Conservation (phyloP, 305 asterid genomes). For the Solanum hybrid region DNA sequence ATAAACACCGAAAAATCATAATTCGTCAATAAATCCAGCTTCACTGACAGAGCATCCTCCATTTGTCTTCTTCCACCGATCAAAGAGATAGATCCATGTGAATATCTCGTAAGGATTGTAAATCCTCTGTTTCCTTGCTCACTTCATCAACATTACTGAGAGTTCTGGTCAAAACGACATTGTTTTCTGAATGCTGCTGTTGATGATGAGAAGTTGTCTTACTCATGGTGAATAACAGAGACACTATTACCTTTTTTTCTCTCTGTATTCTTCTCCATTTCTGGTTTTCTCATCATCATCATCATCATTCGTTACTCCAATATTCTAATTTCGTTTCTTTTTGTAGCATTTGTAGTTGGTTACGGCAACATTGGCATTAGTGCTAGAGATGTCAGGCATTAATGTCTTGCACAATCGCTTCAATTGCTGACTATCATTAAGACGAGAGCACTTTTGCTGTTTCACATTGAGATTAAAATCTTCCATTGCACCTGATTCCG, state of each 20-base stretch:
- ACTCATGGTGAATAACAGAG: not conserved
- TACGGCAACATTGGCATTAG: not conserved
- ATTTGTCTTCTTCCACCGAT: slow-evolving; percentile 54
- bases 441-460: not conserved
- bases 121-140: not conserved
- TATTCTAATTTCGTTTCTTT: not conserved
- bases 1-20: slow-evolving; percentile 61
- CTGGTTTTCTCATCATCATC: not conserved
- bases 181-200: rapidly evolving
- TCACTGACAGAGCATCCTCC: slow-evolving; percentile 52
- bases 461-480: not conserved
- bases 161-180: not conserved
- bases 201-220: not conserved
- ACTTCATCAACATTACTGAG: not conserved
- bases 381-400: not conserved
- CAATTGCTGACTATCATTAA: not conserved
- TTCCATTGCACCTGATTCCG: not conserved
- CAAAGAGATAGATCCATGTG: slow-evolving; percentile 34
- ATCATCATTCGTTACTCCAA: not conserved
- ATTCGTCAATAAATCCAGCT: slow-evolving; percentile 23
- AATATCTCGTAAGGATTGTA: not conserved
- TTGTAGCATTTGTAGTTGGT: not conserved
- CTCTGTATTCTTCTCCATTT: not conserved
- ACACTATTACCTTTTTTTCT: not conserved
- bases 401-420: not conserved